Evolutionary conservation across 306 rosid genomes (phyloP).

Genomic region (Glycyrrhiza uralensis): DNA sequence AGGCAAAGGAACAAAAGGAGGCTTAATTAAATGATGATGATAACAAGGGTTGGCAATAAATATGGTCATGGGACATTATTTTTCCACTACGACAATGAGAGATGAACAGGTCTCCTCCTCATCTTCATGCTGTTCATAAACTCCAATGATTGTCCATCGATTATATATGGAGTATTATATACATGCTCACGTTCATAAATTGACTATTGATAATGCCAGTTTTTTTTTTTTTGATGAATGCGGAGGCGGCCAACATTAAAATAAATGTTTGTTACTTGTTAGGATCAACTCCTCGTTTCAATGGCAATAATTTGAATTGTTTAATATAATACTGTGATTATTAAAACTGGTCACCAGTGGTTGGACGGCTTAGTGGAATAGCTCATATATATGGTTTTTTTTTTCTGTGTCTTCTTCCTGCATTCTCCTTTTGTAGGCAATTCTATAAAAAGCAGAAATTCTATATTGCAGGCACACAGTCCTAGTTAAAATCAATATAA

Average conservation of each 20-base stretch:
- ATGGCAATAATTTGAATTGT: constrained; percentile 25
- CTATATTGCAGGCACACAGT: no score
- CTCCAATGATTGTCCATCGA: constrained; percentile 24
- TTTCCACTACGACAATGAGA: background rate
- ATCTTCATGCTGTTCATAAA: constrained; percentile 7
- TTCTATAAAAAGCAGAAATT: no score
- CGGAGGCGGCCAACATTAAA: constrained; percentile 8
- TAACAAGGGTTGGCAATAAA: constrained; percentile 30
- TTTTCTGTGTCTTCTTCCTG: background rate
- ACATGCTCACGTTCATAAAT: background rate
- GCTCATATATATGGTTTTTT: background rate
- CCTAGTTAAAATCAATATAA: no score
- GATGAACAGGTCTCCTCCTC: background rate
- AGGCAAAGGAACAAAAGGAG: constrained; percentile 13
- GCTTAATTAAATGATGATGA: constrained; percentile 31
- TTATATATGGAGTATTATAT: no score
- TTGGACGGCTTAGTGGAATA: constrained; percentile 42
- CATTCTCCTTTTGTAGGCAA: background rate
- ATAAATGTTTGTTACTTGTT: background rate
- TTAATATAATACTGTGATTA: constrained; percentile 10
- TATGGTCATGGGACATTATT: constrained; percentile 11
- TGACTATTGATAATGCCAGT: background rate
- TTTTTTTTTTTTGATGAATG: background rate
- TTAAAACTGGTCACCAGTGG: constrained; percentile 16
- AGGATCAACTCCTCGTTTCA: background rate